These are phyloP conservation scores for Sugiyamaella sp. DNA, from an alignment of 1,139 yeast genomes.

Conservation along the genomic window DNA sequence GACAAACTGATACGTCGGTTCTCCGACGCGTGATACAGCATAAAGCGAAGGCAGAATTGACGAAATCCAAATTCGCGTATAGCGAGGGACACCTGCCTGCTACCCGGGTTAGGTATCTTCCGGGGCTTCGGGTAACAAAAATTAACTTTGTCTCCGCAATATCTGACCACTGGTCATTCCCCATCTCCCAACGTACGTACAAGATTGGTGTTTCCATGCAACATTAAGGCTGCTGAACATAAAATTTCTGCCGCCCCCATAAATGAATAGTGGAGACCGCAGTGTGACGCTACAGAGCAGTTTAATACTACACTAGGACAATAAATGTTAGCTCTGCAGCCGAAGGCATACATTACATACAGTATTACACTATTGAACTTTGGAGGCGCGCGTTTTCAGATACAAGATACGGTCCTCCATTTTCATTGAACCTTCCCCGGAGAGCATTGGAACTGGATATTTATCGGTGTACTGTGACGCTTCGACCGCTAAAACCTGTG, in stretches of 20 bases:
- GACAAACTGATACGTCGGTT: no score
- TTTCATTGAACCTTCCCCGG: neutral
- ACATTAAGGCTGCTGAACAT: neutral
- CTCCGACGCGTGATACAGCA: no score
- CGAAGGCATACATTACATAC: no score
- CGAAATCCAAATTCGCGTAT: neutral
- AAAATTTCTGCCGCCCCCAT: neutral
- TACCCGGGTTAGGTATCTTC: neutral
- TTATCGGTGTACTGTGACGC: no score
- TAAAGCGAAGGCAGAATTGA: no score
- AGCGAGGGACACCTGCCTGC: neutral
- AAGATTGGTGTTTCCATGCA: neutral
- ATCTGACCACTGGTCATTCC: neutral
- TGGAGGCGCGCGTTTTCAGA: neutral
- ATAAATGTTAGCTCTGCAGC: neutral
- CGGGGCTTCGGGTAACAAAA: neutral
- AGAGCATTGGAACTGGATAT: neutral
- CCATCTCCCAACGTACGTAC: neutral
- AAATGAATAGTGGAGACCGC: neutral
- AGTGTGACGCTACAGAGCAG: neutral
- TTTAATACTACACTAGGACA: neutral
- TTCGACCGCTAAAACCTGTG: no score
- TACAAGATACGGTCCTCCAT: neutral
- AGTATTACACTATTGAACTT: neutral
- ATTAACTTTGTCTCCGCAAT: neutral